These are phyloP conservation scores for Yamadazyma akitaensis DNA, from an alignment of 805 yeast species.

Conservation along the genomic window DNA sequence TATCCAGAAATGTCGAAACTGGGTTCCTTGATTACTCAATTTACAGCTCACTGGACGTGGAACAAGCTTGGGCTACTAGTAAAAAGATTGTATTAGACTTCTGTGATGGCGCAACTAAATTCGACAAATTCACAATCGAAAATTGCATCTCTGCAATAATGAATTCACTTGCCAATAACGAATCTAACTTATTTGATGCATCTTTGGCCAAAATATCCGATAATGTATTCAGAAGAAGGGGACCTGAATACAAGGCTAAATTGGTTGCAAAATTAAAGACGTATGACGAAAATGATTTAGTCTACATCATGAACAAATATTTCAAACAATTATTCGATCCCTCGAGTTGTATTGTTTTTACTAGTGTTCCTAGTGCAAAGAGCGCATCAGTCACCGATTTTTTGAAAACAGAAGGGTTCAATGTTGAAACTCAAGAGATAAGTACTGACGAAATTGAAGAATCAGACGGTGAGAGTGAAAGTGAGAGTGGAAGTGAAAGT, in stretches of 20 bases:
- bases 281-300: slow-evolving; percentile 51
- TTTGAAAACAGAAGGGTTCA: slow-evolving; percentile 56
- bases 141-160: slow-evolving; percentile 79
- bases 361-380: slow-evolving; percentile 71
- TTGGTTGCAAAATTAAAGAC: slow-evolving; percentile 52
- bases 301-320: slow-evolving; percentile 51
- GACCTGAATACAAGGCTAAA: slow-evolving; percentile 55
- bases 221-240: slow-evolving; percentile 63
- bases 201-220: slow-evolving; percentile 67
- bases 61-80: slow-evolving; percentile 61
- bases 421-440: slow-evolving; percentile 55
- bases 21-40: slow-evolving; percentile 66
- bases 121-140: slow-evolving; percentile 60
- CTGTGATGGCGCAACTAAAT: slow-evolving; percentile 48
- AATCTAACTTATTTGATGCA: slow-evolving; percentile 62
- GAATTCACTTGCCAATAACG: slow-evolving; percentile 63
- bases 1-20: slow-evolving; percentile 56
- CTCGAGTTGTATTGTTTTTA: slow-evolving; percentile 55
- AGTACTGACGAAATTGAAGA: slow-evolving; percentile 18
- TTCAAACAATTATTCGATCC: slow-evolving; percentile 63
- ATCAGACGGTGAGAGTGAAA: slow-evolving; percentile 18
- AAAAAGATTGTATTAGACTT: slow-evolving; percentile 59
- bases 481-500: slow-evolving; percentile 18
- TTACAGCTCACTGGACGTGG: slow-evolving; percentile 81
- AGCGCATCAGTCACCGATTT: slow-evolving; percentile 43